These are phyloP conservation scores for Salix arbutifolia DNA, from an alignment of 345 rosid genomes.

Conservation along the genomic window DNA sequence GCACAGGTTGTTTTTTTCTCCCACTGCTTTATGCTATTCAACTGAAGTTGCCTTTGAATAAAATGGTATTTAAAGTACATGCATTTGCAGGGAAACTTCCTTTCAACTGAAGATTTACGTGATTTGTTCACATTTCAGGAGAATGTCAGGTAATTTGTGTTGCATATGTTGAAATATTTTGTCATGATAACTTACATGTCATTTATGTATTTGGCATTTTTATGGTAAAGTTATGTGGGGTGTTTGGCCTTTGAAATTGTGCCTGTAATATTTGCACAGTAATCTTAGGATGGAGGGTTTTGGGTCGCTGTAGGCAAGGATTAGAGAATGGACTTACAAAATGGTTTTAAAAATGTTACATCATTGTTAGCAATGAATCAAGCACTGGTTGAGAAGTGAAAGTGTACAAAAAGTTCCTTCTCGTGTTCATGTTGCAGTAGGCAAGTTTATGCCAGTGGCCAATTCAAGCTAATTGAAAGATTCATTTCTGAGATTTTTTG, in stretches of 20 bases:
- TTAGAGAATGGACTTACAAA: neutral
- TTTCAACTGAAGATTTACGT: constrained; percentile 81
- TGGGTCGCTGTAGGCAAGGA: neutral
- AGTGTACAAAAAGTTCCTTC: neutral
- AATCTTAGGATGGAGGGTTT: neutral
- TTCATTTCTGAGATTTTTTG: neutral
- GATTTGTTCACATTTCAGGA: constrained; percentile 81
- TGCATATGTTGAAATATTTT: constrained; percentile 5
- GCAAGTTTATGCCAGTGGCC: neutral
- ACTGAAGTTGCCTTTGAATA: constrained; percentile 6
- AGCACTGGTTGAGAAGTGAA: neutral
- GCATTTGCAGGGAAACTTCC: constrained; percentile 65
- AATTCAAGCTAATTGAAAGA: neutral
- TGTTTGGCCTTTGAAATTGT: neutral
- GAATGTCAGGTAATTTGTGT: constrained; percentile 49
- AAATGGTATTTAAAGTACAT: constrained; percentile 1
- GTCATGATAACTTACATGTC: neutral
- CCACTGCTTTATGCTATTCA: constrained; percentile 2
- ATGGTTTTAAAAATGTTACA: neutral
- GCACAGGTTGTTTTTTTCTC: constrained; percentile 46
- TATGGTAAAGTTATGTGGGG: neutral
- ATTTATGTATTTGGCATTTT: neutral
- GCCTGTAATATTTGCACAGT: neutral
- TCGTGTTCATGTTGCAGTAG: neutral
- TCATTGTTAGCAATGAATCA: neutral